Percentiles rank a stretch among this genome's conserved stretches.
phyloP scores from a whole-genome alignment of 2,329 filamentous ascomycete species.

The Metarhizium humberi region DNA sequence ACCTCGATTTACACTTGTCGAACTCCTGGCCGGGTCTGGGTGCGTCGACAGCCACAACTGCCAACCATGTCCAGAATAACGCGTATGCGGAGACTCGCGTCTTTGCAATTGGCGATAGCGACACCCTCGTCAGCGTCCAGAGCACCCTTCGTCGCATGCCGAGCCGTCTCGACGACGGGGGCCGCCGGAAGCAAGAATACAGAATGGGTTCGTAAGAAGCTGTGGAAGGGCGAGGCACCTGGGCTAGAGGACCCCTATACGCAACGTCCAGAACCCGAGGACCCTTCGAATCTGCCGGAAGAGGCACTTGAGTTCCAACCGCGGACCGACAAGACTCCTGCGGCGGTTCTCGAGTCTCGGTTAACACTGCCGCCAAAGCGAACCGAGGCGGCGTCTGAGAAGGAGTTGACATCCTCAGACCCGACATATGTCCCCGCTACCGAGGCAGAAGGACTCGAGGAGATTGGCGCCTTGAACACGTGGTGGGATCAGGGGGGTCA shows the following conservation, averaged over 20 bases:
- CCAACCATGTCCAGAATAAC: conserved; percentile 34
- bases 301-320: conserved; percentile 17
- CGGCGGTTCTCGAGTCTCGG: conserved; percentile 17
- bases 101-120: conserved; percentile 17
- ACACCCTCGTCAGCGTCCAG: conserved; percentile 13
- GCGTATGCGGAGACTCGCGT: conserved; percentile 24
- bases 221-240: conserved; percentile 30
- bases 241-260: conserved; percentile 30
- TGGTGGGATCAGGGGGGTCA: conserved; percentile 49
- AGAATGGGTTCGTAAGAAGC: conserved; percentile 28
- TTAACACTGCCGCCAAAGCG: conserved; percentile 23
- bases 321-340: conserved; percentile 15
- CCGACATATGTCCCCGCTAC: conserved; percentile 38
- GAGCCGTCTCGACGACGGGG: conserved; percentile 25
- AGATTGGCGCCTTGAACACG: conserved; percentile 33
- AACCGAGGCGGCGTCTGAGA: conserved; percentile 23
- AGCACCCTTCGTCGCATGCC: conserved; percentile 16
- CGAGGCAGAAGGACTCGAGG: conserved; percentile 33
- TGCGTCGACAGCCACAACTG: background rate
- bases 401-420: conserved; percentile 19
- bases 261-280: conserved; percentile 19
- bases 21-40: background rate
- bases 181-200: conserved; percentile 22
- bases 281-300: conserved; percentile 19
- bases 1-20: background rate